phyloP scores from a whole-genome alignment of 2,329 filamentous ascomycete genomes.

The Penicillium psychrosexuale region DNA sequence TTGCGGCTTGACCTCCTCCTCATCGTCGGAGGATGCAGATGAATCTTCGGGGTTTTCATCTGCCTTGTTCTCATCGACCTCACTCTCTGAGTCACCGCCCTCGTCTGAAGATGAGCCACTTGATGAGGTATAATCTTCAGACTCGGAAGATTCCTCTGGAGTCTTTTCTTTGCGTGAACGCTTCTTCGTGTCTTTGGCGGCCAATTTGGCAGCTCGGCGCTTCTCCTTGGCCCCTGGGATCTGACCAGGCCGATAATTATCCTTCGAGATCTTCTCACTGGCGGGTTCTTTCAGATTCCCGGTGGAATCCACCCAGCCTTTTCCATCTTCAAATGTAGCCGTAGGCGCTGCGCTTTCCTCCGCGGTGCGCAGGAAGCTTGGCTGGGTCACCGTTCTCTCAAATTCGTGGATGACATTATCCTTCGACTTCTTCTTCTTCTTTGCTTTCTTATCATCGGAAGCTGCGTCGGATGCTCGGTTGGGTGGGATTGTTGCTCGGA shows the following conservation, averaged over 20 bases:
- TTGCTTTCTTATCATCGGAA: conserved; percentile 43
- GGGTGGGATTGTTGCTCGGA: conserved; percentile 75
- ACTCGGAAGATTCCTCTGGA: conserved; percentile 20
- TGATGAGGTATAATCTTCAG: conserved; percentile 38
- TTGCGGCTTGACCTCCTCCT: conserved; percentile 18
- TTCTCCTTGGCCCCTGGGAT: conserved; percentile 33
- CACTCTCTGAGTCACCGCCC: conserved; percentile 26
- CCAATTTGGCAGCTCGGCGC: conserved; percentile 15
- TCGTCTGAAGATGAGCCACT: conserved; percentile 34
- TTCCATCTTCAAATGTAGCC: conserved; percentile 71
- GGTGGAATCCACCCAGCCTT: conserved; percentile 80
- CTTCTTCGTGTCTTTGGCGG: conserved; percentile 5
- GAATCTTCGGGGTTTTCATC: conserved; percentile 20
- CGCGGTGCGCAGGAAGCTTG: conserved; percentile 70
- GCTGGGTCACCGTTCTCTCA: conserved; percentile 75
- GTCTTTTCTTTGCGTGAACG: conserved; percentile 13
- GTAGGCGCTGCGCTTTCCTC: conserved; percentile 48
- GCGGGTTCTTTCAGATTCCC: conserved; percentile 63
- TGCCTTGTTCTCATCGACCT: conserved; percentile 19
- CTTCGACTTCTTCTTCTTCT: conserved; percentile 58
- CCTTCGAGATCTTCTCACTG: conserved; percentile 30
- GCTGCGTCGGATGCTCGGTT: conserved; percentile 40
- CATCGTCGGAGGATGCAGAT: conserved; percentile 26
- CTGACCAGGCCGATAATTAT: conserved; percentile 31
- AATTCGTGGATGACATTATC: conserved; percentile 84